Evolutionary conservation across 192 early-diverging fungal species (phyloP), one percentile per base, ranked within the genome.

Genomic region (Obelidium mucronatum): DNA sequence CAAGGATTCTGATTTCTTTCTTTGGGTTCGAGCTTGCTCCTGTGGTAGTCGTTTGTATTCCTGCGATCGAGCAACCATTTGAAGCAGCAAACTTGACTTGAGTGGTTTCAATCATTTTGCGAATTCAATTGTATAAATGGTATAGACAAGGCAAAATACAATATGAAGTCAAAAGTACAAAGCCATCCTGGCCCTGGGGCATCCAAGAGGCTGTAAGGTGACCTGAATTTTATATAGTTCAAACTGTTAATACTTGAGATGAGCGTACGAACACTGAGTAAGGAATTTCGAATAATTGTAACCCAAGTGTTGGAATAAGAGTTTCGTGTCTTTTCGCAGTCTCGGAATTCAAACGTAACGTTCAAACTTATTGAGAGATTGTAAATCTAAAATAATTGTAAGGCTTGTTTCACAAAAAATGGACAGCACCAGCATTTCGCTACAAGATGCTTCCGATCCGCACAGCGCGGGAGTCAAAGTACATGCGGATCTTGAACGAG

Each of bases 361-460:
- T 44, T 17, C 42, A 44, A 44, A 44, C 17, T n/a, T n/a, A n/a
- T n/a, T n/a, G n/a, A n/a, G n/a, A n/a, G n/a, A n/a, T n/a, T n/a
- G n/a, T n/a, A n/a, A n/a, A n/a, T n/a, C n/a, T n/a, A n/a, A n/a
- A n/a, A n/a, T n/a, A n/a, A n/a, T n/a, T n/a, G n/a, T n/a, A n/a
- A n/a, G n/a, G n/a, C n/a, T n/a, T n/a, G n/a, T n/a, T n/a, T n/a
- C n/a, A n/a, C n/a, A n/a, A 44, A 44, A 44, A 44, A 17, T 11
- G 5, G 42, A 5, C 5, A 44, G 42, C 13, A 34, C 62, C 62
- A 34, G 35, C 15, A 6, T 64, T 64, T 34, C 33, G 69, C 6
- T 72, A 72, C 69, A 54, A 58, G 24, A 72, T 3, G 51, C 69
- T 72, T 13, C 69, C 69, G 17, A 36, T 72, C 56, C 36, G 19